phyloP scores from a whole-genome alignment of 345 rosid genomes.

The Eucalyptus globulus region DNA sequence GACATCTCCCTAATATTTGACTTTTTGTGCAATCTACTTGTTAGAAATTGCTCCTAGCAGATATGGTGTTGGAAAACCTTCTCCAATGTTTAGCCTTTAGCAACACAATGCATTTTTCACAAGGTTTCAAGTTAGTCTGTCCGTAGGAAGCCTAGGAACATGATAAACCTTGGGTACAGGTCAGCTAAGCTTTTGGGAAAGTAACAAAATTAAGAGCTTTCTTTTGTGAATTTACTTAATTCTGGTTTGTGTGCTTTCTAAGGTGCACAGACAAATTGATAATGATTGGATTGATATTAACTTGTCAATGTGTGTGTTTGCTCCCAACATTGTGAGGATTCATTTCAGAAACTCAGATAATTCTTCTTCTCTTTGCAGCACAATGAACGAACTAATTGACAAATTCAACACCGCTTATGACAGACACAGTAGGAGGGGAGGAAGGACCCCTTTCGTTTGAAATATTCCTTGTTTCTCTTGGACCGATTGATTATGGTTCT shows the following conservation, averaged over 20 bases:
- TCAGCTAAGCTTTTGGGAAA: neutral
- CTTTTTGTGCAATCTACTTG: neutral
- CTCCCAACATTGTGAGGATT: neutral
- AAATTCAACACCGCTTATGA: conserved; percentile 96
- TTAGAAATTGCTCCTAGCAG: neutral
- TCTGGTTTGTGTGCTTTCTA: neutral
- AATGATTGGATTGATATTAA: neutral
- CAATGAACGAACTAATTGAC: conserved; percentile 90
- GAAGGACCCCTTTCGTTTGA: conserved; percentile 77
- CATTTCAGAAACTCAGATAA: neutral
- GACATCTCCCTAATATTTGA: neutral
- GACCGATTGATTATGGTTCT: neutral
- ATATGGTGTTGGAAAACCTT: neutral
- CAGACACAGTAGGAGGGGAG: conserved; percentile 86
- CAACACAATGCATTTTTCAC: neutral
- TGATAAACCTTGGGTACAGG: neutral
- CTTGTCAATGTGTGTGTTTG: neutral
- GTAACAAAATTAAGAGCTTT: neutral
- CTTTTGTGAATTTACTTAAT: neutral
- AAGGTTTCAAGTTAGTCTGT: neutral
- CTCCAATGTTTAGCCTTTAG: neutral
- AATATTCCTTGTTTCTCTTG: neutral
- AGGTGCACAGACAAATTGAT: neutral
- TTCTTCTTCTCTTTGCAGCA: conserved; percentile 27
- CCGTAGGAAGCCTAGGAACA: neutral